phyloP scores from a whole-genome alignment of 2,329 filamentous ascomycete genomes.

The Pseudogymnoascus destructans region DNA sequence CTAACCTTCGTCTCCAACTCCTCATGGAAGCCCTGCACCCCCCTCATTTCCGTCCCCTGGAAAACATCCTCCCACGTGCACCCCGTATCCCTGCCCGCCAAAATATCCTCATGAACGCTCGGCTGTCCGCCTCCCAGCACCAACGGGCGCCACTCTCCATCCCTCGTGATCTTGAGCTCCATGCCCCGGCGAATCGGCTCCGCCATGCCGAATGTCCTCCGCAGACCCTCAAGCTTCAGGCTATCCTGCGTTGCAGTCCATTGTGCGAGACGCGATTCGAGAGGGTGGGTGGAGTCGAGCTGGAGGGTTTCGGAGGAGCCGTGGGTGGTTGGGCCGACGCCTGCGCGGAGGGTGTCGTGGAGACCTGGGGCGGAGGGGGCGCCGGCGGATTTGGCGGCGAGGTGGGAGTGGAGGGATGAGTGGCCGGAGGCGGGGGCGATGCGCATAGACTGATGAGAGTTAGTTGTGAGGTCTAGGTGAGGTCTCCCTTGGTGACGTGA shows the following conservation, averaged over 20 bases:
- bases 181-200: constrained; percentile 88
- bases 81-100: constrained; percentile 63
- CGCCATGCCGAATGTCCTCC: constrained; percentile 78
- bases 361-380: constrained; percentile 88
- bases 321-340: constrained; percentile 51
- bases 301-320: constrained; percentile 32
- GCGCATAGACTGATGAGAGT: constrained; percentile 59
- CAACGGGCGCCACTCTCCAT: constrained; percentile 67
- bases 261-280: constrained; percentile 75
- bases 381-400: constrained; percentile 41
- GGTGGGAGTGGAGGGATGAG: constrained; percentile 52
- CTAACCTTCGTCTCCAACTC: constrained; percentile 90
- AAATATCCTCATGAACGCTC: constrained; percentile 76
- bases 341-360: constrained; percentile 82
- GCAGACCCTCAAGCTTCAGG: constrained; percentile 77
- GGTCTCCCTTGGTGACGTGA: not conserved
- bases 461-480: constrained; percentile 11
- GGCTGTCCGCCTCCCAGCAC: constrained; percentile 44
- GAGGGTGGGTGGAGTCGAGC: constrained; percentile 61
- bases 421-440: constrained; percentile 63
- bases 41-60: constrained; percentile 60
- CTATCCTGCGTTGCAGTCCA: constrained; percentile 85
- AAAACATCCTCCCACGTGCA: constrained; percentile 93
- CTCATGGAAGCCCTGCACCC: constrained; percentile 63
- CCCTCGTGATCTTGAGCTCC: constrained; percentile 80